Conservation (phyloP, 2,329 filamentous ascomycete species). For the Tothia fuscella region DNA sequence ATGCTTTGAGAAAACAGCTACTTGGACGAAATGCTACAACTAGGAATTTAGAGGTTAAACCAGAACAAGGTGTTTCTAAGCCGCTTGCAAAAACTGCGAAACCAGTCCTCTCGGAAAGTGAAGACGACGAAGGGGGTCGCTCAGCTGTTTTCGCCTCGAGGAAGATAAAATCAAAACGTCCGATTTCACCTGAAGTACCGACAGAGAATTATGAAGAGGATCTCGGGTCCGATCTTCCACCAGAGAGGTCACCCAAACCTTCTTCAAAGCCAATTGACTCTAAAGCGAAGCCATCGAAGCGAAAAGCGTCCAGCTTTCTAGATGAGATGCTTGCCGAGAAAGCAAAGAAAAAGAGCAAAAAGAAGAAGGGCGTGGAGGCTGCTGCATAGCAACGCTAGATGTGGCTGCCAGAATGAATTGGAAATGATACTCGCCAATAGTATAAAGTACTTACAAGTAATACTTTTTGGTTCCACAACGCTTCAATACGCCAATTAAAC, state of each 20-base stretch:
- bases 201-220: not conserved
- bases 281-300: conserved; percentile 7
- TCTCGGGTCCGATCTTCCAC: not conserved
- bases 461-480: too few species aligned
- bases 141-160: conserved; percentile 14
- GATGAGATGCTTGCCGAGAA: conserved; percentile 40
- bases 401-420: too few species aligned
- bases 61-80: not conserved
- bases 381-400: too few species aligned
- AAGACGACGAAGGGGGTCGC: conserved; percentile 12
- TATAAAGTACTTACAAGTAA: too few species aligned
- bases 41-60: not conserved
- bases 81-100: conserved; percentile 19
- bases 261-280: too few species aligned
- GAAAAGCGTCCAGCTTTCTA: conserved; percentile 34
- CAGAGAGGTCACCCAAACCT: too few species aligned
- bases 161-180: conserved; percentile 2
- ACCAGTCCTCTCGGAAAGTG: conserved; percentile 1
- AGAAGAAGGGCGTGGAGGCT: conserved; percentile 22
- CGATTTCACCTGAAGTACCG: not conserved
- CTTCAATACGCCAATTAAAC: too few species aligned
- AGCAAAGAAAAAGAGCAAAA: conserved; percentile 39
- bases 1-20: conserved; percentile 29
- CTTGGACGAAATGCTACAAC: conserved; percentile 23
- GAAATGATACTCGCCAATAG: too few species aligned